phyloP scores from a whole-genome alignment of 805 yeast genomes.

The Metschnikowia aberdeeniae region DNA sequence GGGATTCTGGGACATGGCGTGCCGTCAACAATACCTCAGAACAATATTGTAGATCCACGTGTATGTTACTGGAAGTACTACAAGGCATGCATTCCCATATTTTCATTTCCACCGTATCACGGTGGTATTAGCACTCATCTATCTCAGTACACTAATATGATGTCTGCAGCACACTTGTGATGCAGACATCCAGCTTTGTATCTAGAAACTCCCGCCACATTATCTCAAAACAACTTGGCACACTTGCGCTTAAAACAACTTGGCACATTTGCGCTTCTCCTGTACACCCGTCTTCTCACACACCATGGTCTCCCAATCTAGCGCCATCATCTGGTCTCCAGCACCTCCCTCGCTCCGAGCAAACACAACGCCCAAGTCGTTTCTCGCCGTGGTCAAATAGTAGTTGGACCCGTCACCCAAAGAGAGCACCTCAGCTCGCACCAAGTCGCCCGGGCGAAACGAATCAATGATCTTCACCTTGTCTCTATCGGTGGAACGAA shows the following conservation, averaged over 20 bases:
- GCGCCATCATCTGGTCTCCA: slow-evolving; percentile 78
- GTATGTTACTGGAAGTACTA: no score
- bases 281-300: slow-evolving; percentile 68
- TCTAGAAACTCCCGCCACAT: no score
- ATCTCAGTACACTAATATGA: no score
- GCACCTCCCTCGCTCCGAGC: slow-evolving; percentile 67
- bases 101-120: no score
- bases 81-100: no score
- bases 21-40: no score
- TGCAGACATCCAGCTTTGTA: no score
- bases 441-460: slow-evolving; percentile 89
- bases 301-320: slow-evolving; percentile 95
- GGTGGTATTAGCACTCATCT: no score
- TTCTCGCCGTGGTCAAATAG: slow-evolving; percentile 82
- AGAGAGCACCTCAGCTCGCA: slow-evolving; percentile 77
- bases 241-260: slow-evolving; percentile 64
- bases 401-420: slow-evolving; percentile 93
- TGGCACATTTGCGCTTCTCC: slow-evolving; percentile 88
- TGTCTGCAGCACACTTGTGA: no score
- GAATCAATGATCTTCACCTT: slow-evolving; percentile 72
- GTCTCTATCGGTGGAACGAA: slow-evolving; percentile 88
- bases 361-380: slow-evolving; percentile 90
- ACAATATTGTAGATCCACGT: no score
- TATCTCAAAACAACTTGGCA: no score
- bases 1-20: no score